phyloP scores from a whole-genome alignment of 2,329 filamentous ascomycete species.

The Atkinsonella hypoxylon region DNA sequence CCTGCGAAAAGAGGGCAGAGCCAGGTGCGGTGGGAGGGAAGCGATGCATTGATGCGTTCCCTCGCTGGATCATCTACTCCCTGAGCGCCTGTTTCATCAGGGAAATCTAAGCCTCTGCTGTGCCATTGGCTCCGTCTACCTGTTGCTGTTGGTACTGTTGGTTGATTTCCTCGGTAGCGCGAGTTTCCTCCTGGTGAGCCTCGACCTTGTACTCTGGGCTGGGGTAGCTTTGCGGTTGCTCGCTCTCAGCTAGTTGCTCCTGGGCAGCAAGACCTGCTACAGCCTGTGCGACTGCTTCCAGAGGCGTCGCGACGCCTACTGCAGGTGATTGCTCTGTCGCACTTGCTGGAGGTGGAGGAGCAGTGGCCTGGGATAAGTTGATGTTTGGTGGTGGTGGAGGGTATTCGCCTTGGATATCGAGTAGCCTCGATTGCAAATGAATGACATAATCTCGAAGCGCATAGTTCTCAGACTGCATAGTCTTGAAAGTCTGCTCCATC shows the following conservation, averaged over 20 bases:
- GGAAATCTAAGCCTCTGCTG: conserved; percentile 11
- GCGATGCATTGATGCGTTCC: too few species aligned
- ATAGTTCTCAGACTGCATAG: conserved; percentile 81
- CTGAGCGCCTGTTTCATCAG: neutral
- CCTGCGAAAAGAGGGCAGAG: too few species aligned
- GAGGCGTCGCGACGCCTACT: conserved; percentile 23
- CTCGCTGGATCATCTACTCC: too few species aligned
- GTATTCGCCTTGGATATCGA: conserved; percentile 73
- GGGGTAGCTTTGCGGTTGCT: conserved; percentile 19
- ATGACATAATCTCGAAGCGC: conserved; percentile 86
- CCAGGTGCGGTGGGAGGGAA: too few species aligned
- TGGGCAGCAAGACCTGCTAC: conserved; percentile 31
- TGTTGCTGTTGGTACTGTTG: conserved; percentile 37
- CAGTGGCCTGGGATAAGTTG: conserved; percentile 39
- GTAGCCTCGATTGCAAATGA: conserved; percentile 71
- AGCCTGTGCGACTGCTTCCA: conserved; percentile 40
- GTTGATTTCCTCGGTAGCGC: conserved; percentile 41
- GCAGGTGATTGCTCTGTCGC: conserved; percentile 15
- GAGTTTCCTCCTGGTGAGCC: conserved; percentile 28
- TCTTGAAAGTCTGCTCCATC: conserved; percentile 67
- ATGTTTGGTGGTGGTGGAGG: conserved; percentile 75
- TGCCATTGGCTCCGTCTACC: conserved; percentile 17
- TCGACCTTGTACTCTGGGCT: conserved; percentile 25
- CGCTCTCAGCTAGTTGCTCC: conserved; percentile 23
- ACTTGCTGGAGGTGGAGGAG: conserved; percentile 13